These are phyloP conservation scores for Ichthyophthirius multifiliis DNA, from an alignment of 169 alveolate genomes.

Conservation along the genomic window DNA sequence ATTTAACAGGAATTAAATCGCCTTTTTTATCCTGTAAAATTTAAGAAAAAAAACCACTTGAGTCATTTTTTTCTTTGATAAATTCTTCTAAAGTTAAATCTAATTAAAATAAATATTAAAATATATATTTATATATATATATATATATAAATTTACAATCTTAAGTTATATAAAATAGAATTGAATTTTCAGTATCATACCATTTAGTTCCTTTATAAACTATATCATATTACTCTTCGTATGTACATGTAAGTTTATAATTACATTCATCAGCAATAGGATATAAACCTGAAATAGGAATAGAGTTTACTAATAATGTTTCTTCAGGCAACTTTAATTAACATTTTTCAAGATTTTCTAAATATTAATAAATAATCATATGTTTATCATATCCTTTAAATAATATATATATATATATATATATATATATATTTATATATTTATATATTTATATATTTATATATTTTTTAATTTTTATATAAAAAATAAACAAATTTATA, in stretches of 20 bases:
- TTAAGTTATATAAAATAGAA: neutral
- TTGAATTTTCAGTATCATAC: slow-evolving; percentile 2
- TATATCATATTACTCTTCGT: slow-evolving; percentile 54
- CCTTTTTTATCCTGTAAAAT: neutral
- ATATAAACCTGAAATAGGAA: slow-evolving; percentile 63
- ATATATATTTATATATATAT: neutral
- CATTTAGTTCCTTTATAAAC: slow-evolving; percentile 55
- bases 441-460: neutral
- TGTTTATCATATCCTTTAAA: slow-evolving; percentile 56
- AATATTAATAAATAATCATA: slow-evolving; percentile 54
- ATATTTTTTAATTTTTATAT: neutral
- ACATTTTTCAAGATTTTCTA: slow-evolving; percentile 58
- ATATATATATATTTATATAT: neutral
- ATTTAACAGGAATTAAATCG: neutral
- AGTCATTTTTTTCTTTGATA: neutral
- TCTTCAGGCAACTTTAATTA: slow-evolving; percentile 39
- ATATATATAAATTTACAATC: slow-evolving; percentile 30
- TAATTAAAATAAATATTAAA: neutral
- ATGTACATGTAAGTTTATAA: slow-evolving; percentile 48
- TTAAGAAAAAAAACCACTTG: neutral
- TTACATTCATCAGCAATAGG: slow-evolving; percentile 70
- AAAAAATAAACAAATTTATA: neutral
- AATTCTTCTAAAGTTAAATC: neutral
- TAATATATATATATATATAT: neutral
- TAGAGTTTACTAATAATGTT: slow-evolving; percentile 54